Conservation (phyloP, 148 eudicot genomes). For the Silene uniflora region DNA sequence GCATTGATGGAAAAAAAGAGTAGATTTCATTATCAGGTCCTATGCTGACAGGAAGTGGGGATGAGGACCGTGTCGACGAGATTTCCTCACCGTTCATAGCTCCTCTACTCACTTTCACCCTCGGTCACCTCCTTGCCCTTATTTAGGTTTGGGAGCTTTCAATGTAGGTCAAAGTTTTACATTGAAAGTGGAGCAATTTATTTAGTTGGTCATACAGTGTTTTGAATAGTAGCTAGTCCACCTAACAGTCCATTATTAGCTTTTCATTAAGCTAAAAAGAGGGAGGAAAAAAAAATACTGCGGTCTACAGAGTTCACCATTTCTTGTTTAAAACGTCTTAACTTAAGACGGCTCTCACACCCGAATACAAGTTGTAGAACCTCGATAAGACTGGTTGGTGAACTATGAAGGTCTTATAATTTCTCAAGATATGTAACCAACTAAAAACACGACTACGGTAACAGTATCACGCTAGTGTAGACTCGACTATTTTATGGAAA, state of each 20-base stretch:
- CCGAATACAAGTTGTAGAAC: not conserved
- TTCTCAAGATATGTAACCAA: too few species aligned
- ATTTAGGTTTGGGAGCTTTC: constrained; percentile 2
- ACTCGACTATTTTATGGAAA: too few species aligned
- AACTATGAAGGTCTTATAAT: not conserved
- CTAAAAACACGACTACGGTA: too few species aligned
- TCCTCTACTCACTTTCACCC: not conserved
- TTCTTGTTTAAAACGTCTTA: too few species aligned
- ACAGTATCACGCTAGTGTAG: too few species aligned
- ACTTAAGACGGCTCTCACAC: too few species aligned
- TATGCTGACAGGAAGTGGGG: constrained; percentile 28
- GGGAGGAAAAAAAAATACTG: not conserved
- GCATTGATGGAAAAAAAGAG: constrained; percentile 11
- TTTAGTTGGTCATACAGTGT: not conserved
- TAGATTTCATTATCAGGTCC: constrained; percentile 27
- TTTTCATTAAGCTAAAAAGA: not conserved
- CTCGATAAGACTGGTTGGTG: constrained; percentile 14
- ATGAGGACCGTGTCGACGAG: not conserved
- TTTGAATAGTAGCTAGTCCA: constrained; percentile 15
- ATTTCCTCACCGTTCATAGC: constrained; percentile 22
- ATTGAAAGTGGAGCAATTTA: not conserved
- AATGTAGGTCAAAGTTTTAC: not conserved
- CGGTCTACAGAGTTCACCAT: too few species aligned
- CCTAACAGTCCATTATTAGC: constrained; percentile 21
- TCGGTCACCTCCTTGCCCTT: not conserved